A percentile compares a stretch with the other conserved stretches of the same genome.
Evolutionary conservation across 1,284 basidiomycete species (phyloP).

Genomic region (Ganoderma meredithae): DNA sequence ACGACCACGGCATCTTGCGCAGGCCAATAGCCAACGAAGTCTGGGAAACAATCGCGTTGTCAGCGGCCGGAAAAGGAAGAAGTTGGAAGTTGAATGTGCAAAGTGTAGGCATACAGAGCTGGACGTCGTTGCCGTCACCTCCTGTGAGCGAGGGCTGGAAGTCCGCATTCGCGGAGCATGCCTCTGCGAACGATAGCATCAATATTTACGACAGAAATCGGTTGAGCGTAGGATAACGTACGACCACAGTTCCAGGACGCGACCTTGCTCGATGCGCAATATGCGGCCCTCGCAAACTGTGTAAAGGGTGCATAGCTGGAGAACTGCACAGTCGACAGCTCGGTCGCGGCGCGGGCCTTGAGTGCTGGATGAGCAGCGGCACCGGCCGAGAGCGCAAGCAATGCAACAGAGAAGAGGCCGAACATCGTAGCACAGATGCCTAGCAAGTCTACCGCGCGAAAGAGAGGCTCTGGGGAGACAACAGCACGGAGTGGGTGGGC

Average conservation of each 20-base stretch:
- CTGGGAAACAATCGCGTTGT: constrained; percentile 34
- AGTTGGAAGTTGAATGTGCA: too few relatives aligned
- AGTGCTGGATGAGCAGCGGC: constrained; percentile 18
- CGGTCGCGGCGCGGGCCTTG: constrained; percentile 13
- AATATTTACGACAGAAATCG: neutral
- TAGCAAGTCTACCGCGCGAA: constrained; percentile 18
- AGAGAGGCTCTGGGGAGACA: neutral
- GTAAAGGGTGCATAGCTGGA: constrained; percentile 51
- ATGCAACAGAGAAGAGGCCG: constrained; percentile 24
- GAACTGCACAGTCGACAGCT: constrained; percentile 31
- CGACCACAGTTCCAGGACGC: constrained; percentile 55
- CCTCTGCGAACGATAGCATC: constrained; percentile 30
- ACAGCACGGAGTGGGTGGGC: neutral
- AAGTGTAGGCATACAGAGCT: constrained; percentile 46
- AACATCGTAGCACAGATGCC: constrained; percentile 12
- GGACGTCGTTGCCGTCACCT: constrained; percentile 54
- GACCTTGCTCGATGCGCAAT: constrained; percentile 50
- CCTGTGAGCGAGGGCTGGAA: constrained; percentile 53
- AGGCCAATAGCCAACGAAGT: constrained; percentile 57
- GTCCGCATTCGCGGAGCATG: constrained; percentile 50
- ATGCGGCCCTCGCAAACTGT: constrained; percentile 60
- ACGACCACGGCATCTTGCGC: constrained; percentile 54
- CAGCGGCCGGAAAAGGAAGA: too few relatives aligned
- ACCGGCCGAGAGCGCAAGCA: constrained; percentile 9
- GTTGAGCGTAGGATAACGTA: constrained; percentile 32